These are phyloP conservation scores for Carallia brachiata DNA, from an alignment of 345 rosid genomes.

Conservation along the genomic window DNA sequence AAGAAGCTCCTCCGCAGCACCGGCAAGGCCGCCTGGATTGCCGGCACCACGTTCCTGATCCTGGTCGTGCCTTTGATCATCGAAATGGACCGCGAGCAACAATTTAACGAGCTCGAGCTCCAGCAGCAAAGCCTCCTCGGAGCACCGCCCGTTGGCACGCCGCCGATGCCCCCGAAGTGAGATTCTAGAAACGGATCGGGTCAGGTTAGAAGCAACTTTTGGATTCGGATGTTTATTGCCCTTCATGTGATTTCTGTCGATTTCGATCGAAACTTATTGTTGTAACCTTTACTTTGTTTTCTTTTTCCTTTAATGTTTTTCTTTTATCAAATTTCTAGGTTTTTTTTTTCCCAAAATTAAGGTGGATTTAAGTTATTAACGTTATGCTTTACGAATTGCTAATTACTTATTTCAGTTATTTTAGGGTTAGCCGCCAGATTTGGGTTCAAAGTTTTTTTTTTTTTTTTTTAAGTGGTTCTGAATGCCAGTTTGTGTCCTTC, in stretches of 20 bases:
- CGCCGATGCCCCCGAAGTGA: neutral
- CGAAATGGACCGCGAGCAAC: conserved; percentile 70
- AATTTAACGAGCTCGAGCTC: conserved; percentile 55
- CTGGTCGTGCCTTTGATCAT: conserved; percentile 66
- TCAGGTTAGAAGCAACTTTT: conserved; percentile 14
- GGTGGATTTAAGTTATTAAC: too few relatives aligned
- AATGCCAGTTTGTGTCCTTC: too few relatives aligned
- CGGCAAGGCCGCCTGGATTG: conserved; percentile 85
- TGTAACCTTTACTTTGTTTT: too few relatives aligned
- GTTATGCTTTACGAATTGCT: too few relatives aligned
- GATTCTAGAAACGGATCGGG: neutral
- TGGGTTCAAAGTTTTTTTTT: too few relatives aligned
- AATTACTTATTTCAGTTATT: too few relatives aligned
- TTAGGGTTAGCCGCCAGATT: too few relatives aligned
- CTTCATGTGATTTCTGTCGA: neutral
- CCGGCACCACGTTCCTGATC: conserved; percentile 70
- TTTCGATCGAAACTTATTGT: neutral
- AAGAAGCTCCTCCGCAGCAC: conserved; percentile 78
- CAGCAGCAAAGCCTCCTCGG: conserved; percentile 75
- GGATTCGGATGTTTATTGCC: neutral
- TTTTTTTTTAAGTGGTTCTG: too few relatives aligned
- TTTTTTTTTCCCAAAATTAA: too few relatives aligned
- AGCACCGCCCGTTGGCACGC: conserved; percentile 33
- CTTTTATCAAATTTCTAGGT: too few relatives aligned
- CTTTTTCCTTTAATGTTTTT: too few relatives aligned